Conservation (phyloP, 805 yeast genomes). For the Ogataea paradorogensis region DNA sequence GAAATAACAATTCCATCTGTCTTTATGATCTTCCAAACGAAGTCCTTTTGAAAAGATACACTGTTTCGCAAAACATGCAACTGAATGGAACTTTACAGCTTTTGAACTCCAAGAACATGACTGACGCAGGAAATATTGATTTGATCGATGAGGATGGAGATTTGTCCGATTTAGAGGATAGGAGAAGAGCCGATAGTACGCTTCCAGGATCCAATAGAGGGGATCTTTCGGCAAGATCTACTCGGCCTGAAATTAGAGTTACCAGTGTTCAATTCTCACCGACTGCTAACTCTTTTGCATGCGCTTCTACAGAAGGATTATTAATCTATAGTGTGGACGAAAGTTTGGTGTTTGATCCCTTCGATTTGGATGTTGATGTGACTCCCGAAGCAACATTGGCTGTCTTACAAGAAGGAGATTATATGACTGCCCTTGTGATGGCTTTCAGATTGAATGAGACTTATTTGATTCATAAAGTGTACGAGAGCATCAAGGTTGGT, state of each 20-base stretch:
- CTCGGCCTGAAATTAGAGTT: slow-evolving; percentile 81
- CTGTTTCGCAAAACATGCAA: slow-evolving; percentile 85
- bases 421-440: slow-evolving; percentile 81
- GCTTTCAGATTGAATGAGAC: slow-evolving; percentile 87
- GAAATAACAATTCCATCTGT: slow-evolving; percentile 88
- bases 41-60: slow-evolving; percentile 77
- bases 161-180: slow-evolving; percentile 76
- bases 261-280: slow-evolving; percentile 82
- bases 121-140: slow-evolving; percentile 85
- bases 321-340: slow-evolving; percentile 79
- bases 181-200: slow-evolving; percentile 49
- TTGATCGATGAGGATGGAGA: slow-evolving; percentile 84
- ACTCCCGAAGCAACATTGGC: slow-evolving; percentile 76
- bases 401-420: slow-evolving; percentile 57
- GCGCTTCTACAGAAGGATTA: slow-evolving; percentile 93
- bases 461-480: slow-evolving; percentile 66
- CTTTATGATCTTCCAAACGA: slow-evolving; percentile 87
- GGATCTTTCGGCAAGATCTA: slow-evolving; percentile 72
- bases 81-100: slow-evolving; percentile 81
- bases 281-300: slow-evolving; percentile 85
- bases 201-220: slow-evolving; percentile 88
- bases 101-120: slow-evolving; percentile 77
- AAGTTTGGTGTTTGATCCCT: slow-evolving; percentile 80
- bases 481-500: slow-evolving; percentile 66
- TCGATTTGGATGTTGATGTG: slow-evolving; percentile 87